Evolutionary conservation across 345 rosid genomes (phyloP), one percentile per base, ranked within the genome.

Genomic region (Eucalyptus cloeziana): DNA sequence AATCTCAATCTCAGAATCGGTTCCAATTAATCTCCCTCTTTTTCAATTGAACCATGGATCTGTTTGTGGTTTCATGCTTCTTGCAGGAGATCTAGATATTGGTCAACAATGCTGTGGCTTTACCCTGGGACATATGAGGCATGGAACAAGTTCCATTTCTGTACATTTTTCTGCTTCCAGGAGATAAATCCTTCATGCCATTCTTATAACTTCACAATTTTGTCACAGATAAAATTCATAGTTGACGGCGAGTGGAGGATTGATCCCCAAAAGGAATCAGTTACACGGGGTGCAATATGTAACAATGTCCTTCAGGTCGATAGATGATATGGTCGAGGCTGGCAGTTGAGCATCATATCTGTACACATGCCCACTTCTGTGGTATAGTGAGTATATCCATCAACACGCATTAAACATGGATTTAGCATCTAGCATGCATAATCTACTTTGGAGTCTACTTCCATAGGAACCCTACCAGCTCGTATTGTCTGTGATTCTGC

Each of bases 91-190:
- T 91, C 94, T 86, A 92, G 89, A 88, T 83, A 89, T 64, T 96
- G 99, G 99, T 94, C 99, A 31, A 93, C 95, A 27, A 91, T 92
- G 90, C 93, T 98, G 56, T 97, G 99, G 98, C 97, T 98, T n/a
- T 98, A 98, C 95, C 98, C 99, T 5, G 99, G 98, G 89, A 91
- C 81, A 24, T 97, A 96, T 71, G 99, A 98, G 97, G 98, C 95
- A 37, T 67, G 92, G 43, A 43, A 40, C 49, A 76, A 49, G 3
- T 88, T 52, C 54, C 27, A 58, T 83, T 5, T 80, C 13, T 49
- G 43, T 56, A 22, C 13, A 76, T 19, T 76, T 21, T 40, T 40
- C 44, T 76, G 83, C 27, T 76, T 44, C 83, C 83, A 76, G 83
- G 83, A 37, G 15, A 76, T 40, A 6, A 40, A 76, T 76, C 83